Percentiles rank a stretch among this genome's conserved stretches.
These are phyloP conservation scores for Plasmopara muralis DNA, from an alignment of 352 stramenopile species.

Conservation along the genomic window DNA sequence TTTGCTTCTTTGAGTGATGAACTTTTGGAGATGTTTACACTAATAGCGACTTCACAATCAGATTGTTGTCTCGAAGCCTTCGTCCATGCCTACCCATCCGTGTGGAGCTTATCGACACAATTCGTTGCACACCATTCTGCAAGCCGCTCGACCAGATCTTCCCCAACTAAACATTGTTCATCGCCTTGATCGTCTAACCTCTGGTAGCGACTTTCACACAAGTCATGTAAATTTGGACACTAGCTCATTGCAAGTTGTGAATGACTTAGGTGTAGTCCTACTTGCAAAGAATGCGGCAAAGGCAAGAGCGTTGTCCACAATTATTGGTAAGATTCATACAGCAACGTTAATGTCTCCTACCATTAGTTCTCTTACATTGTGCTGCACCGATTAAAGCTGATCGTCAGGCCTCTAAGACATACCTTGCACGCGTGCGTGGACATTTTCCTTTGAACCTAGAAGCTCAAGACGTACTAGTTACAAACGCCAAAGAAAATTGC, in stretches of 20 bases:
- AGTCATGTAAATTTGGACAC: background rate
- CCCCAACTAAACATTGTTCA: conserved; percentile 87
- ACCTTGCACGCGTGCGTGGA: conserved; percentile 90
- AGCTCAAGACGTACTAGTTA: conserved; percentile 34
- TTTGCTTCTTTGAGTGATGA: background rate
- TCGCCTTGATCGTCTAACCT: conserved; percentile 95
- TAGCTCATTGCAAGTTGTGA: background rate
- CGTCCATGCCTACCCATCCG: conserved; percentile 92
- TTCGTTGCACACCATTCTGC: conserved; percentile 83
- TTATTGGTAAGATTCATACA: conserved; percentile 44
- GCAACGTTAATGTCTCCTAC: background rate
- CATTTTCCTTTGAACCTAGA: conserved; percentile 69
- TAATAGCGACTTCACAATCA: conserved; percentile 14
- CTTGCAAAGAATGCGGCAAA: conserved; percentile 74
- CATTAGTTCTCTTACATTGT: background rate
- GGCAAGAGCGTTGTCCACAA: conserved; percentile 60
- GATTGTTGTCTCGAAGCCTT: conserved; percentile 85
- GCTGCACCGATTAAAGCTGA: conserved; percentile 35
- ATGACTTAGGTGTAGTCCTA: conserved; percentile 55
- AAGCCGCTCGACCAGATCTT: conserved; percentile 63
- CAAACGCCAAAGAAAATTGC: conserved; percentile 37
- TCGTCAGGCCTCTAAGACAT: conserved; percentile 89
- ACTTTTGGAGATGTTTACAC: background rate
- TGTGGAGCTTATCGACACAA: conserved; percentile 95
- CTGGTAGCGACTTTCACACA: conserved; percentile 33